Evolutionary conservation across 208 protist species (phyloP), one percentile per base, ranked within the genome.

Genomic region (Trypanosoma cruzi): DNA sequence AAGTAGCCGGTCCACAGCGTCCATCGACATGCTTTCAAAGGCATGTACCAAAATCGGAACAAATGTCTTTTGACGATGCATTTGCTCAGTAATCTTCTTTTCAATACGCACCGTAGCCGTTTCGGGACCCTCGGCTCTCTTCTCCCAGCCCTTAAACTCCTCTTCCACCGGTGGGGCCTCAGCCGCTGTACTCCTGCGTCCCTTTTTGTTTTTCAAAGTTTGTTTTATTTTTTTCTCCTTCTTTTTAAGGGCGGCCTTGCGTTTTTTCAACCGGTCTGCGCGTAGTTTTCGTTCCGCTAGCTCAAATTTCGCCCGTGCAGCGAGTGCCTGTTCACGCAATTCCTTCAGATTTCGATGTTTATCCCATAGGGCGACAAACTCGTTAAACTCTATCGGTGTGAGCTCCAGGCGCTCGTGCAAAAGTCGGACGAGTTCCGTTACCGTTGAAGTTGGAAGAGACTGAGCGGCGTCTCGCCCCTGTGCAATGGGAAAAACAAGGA

Each of bases 191-290:
- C 64, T 71, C 70, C 75, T 79, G 18, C 64, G 55, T n/a, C 53
- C 77, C 14, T 64, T 54, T 67, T 77, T 76, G n/a, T n/a, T 42
- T 48, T 29, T 36, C 28, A 4, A 13, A 64, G 42, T 37, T 28
- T 61, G 53, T 26, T 66, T 59, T 50, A 75, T 80, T 55, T 77
- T 82, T 55, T 71, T 75, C 55, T 77, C 83, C 34, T 22, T 68
- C 68, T 89, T 92, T 22, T 54, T 18, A 63, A 80, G 66, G 2
- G 62, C 54, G 66, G 80, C 79, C 34, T 65, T 44, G 14, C 85
- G 83, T 68, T 87, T 85, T 76, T 89, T 88, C 31, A 80, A 29
- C 1, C 88, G 79, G 34, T 93, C 85, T 32, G 79, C 77, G 31
- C 88, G 82, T 44, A 75, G 70, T 53, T 83, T 74, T 37, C 81